These are phyloP conservation scores for Myxozyma mucilagina DNA, from an alignment of 805 yeast genomes.

Conservation along the genomic window DNA sequence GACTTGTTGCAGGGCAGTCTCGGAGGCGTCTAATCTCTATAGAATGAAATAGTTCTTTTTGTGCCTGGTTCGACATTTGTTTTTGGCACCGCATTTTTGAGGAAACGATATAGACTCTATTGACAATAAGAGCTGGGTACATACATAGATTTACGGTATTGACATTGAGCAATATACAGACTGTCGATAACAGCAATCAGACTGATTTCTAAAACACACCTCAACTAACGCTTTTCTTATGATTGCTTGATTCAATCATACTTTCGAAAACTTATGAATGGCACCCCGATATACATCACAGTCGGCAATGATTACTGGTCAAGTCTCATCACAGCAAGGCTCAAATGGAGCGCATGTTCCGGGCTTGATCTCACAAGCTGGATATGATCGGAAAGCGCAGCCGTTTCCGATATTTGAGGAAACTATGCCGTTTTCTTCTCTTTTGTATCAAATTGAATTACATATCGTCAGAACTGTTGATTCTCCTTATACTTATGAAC, in stretches of 20 bases:
- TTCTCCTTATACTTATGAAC: slow-evolving; percentile 38
- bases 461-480: slow-evolving; percentile 34
- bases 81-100: too few species aligned
- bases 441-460: slow-evolving; percentile 34
- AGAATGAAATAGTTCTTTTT: too few species aligned
- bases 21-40: too few species aligned
- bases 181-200: too few species aligned
- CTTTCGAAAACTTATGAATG: neutral
- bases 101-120: too few species aligned
- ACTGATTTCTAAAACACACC: too few species aligned
- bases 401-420: slow-evolving; percentile 34
- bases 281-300: neutral
- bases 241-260: too few species aligned
- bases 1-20: too few species aligned
- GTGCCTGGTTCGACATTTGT: too few species aligned
- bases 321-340: slow-evolving; percentile 2
- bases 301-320: neutral
- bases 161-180: too few species aligned
- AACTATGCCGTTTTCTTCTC: slow-evolving; percentile 33
- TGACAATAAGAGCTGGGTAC: too few species aligned
- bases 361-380: neutral
- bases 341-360: neutral
- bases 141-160: too few species aligned
- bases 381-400: slow-evolving; percentile 30
- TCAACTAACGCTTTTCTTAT: neutral